Evolutionary conservation across 169 alveolate genomes (phyloP).

Genomic region (Plasmodium cynomolgi): DNA sequence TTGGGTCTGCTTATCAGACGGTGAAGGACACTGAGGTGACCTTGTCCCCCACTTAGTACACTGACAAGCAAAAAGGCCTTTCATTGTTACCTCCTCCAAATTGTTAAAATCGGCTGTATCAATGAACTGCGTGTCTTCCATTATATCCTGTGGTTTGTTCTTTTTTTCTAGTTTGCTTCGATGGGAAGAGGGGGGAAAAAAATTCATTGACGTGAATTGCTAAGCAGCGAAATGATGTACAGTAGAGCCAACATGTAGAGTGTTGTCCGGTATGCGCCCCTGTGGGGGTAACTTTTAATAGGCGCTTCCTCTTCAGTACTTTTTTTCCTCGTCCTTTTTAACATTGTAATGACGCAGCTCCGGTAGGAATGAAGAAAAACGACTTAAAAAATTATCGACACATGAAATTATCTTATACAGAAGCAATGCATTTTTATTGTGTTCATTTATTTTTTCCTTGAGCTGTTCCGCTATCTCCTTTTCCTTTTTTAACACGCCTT

Average conservation of each 20-base stretch:
- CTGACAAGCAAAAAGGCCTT: neutral
- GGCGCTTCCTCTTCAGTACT: neutral
- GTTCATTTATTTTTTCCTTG: conserved; percentile 67
- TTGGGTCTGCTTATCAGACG: neutral
- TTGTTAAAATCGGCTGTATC: conserved; percentile 45
- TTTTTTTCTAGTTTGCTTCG: conserved; percentile 43
- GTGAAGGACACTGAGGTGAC: neutral
- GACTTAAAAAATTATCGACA: conserved; percentile 55
- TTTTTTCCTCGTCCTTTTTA: conserved; percentile 63
- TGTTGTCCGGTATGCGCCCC: neutral
- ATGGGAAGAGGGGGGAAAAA: neutral
- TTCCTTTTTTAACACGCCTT: conserved; percentile 31
- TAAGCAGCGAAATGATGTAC: neutral
- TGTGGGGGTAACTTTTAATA: neutral
- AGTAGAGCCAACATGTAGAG: neutral
- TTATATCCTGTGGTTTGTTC: conserved; percentile 56
- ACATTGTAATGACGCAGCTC: conserved; percentile 64
- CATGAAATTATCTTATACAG: conserved; percentile 59
- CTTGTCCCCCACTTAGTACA: neutral
- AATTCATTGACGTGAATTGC: neutral
- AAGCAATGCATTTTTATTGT: conserved; percentile 41
- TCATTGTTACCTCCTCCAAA: conserved; percentile 39
- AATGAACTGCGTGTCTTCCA: conserved; percentile 53
- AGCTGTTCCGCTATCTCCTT: conserved; percentile 42
- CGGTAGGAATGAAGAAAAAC: conserved; percentile 65